These are phyloP conservation scores for Euptelea pleiosperma DNA, from an alignment of 164 flowering plant genomes.

Conservation along the genomic window DNA sequence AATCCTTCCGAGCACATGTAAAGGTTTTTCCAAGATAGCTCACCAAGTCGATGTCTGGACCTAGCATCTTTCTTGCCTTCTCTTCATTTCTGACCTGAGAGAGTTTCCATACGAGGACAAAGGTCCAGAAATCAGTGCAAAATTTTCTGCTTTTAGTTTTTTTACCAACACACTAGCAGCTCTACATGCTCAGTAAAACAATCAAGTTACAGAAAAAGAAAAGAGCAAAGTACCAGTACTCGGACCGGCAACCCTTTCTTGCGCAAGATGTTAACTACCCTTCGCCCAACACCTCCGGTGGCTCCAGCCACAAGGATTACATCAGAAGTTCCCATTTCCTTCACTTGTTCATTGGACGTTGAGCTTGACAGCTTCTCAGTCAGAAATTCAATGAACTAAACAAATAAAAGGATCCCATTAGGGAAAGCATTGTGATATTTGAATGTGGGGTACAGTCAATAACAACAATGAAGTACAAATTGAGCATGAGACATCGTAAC, in stretches of 20 bases:
- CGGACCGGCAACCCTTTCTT: slow-evolving; percentile 75
- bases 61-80: slow-evolving; percentile 85
- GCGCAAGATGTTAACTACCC: slow-evolving; percentile 75
- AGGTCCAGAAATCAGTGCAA: not conserved
- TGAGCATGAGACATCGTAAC: slow-evolving; percentile 11
- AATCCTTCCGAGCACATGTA: not conserved
- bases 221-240: slow-evolving; percentile 58
- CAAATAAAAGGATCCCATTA: slow-evolving; percentile 22
- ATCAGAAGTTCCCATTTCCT: slow-evolving; percentile 64
- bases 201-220: not conserved
- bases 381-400: slow-evolving; percentile 73
- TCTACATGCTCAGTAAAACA: slow-evolving; percentile 2
- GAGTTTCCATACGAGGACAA: slow-evolving; percentile 2
- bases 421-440: slow-evolving; percentile 9
- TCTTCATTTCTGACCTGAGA: slow-evolving; percentile 92
- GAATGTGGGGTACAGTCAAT: not conserved
- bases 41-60: slow-evolving; percentile 85
- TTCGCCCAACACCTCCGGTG: slow-evolving; percentile 95
- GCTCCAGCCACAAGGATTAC: slow-evolving; percentile 82
- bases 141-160: not conserved
- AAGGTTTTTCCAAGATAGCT: slow-evolving; percentile 17
- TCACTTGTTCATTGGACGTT: slow-evolving; percentile 46
- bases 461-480: not conserved
- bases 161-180: not conserved
- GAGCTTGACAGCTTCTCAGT: slow-evolving; percentile 55